Conservation (phyloP, 129 eudicot species). For the Glebionis coronaria region DNA sequence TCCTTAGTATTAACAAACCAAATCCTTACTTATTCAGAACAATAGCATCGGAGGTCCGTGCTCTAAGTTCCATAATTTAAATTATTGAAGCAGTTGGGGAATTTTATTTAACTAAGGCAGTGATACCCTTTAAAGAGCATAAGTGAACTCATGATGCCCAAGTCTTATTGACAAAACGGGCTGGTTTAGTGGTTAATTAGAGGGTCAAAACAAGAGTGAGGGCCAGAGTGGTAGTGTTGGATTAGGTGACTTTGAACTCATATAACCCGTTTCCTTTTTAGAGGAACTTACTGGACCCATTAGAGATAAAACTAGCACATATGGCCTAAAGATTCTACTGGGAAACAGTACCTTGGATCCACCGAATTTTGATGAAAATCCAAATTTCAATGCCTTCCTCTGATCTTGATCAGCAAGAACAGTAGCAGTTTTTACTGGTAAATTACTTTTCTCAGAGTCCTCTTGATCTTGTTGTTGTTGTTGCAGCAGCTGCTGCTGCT, state of each 20-base stretch:
- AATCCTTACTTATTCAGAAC: background rate
- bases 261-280: too few species aligned
- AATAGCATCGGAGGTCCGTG: background rate
- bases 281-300: too few species aligned
- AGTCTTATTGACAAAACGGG: too few species aligned
- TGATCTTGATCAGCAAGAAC: conserved; percentile 80
- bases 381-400: conserved; percentile 84
- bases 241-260: too few species aligned
- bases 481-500: conserved; percentile 59
- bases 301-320: too few species aligned
- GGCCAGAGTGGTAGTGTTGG: too few species aligned
- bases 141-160: background rate
- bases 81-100: background rate
- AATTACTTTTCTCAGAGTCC: conserved; percentile 37
- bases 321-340: conserved; percentile 3
- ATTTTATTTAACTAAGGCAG: background rate
- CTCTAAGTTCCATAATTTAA: background rate
- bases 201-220: too few species aligned
- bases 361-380: conserved; percentile 81
- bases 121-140: background rate
- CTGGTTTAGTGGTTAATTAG: too few species aligned
- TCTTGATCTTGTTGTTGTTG: conserved; percentile 66
- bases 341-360: conserved; percentile 59
- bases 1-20: too few species aligned
- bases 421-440: conserved; percentile 45